Conservation (phyloP, 2,329 filamentous ascomycete species). For the Hymenoscyphus occultus region DNA sequence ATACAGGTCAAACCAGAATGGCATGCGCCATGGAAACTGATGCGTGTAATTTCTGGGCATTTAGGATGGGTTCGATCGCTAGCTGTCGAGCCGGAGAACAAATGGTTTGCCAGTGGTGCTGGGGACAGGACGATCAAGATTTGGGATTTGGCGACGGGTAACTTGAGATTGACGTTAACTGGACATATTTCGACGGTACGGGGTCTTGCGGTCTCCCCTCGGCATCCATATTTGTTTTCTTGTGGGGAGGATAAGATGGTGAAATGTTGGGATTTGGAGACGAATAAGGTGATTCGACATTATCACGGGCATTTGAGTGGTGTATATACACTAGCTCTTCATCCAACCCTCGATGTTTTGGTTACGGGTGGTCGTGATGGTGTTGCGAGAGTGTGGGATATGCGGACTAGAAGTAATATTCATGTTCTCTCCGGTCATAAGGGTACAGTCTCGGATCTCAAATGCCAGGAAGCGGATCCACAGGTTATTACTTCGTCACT, state of each 20-base stretch:
- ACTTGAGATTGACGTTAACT: slow-evolving; percentile 80
- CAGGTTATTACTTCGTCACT: slow-evolving; percentile 93
- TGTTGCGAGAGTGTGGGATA: slow-evolving; percentile 95
- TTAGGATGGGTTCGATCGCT: slow-evolving; percentile 89
- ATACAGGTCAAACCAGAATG: slow-evolving; percentile 79
- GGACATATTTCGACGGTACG: slow-evolving; percentile 93
- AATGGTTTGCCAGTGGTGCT: slow-evolving; percentile 95
- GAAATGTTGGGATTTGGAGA: slow-evolving; percentile 99
- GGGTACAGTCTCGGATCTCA: slow-evolving; percentile 81
- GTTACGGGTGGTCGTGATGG: slow-evolving; percentile 94
- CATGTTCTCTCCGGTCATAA: slow-evolving; percentile 92
- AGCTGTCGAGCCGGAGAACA: slow-evolving; percentile 91
- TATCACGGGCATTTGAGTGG: slow-evolving; percentile 97
- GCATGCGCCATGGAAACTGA: slow-evolving; percentile 98
- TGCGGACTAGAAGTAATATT: slow-evolving; percentile 93
- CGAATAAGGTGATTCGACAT: slow-evolving; percentile 98
- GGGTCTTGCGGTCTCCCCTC: slow-evolving; percentile 84
- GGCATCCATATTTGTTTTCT: slow-evolving; percentile 95
- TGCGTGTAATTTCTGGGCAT: slow-evolving; percentile 95
- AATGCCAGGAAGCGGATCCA: slow-evolving; percentile 93
- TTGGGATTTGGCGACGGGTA: slow-evolving; percentile 90
- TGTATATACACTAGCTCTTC: slow-evolving; percentile 89
- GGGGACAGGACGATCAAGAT: slow-evolving; percentile 98
- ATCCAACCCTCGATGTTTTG: slow-evolving; percentile 90
- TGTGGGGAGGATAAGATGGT: slow-evolving; percentile 99